These are phyloP conservation scores for Mollisiaceae sp. DNA, from an alignment of 2,329 filamentous ascomycete species.

Conservation along the genomic window DNA sequence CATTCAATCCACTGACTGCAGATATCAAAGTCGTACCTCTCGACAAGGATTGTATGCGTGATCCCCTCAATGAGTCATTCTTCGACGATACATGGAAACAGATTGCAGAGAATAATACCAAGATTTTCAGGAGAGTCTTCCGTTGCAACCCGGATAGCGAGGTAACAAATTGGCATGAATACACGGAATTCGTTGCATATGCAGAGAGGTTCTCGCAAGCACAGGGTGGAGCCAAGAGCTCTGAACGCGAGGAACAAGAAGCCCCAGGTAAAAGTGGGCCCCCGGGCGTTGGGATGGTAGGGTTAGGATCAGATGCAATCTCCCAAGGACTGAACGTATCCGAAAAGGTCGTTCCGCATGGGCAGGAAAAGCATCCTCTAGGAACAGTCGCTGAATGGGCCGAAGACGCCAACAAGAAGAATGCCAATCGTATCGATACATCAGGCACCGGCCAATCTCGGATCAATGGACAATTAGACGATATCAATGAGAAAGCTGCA, in stretches of 20 bases:
- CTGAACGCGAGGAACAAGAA: conserved; percentile 41
- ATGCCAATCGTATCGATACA: conserved; percentile 29
- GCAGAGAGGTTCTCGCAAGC: conserved; percentile 69
- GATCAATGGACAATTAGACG: conserved; percentile 33
- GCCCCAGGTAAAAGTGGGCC: conserved; percentile 40
- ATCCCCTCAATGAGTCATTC: conserved; percentile 83
- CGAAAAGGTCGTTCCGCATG: conserved; percentile 35
- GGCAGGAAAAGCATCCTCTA: conserved; percentile 31
- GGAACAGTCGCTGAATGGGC: conserved; percentile 39
- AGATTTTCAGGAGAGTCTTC: conserved; percentile 91
- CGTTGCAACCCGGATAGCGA: conserved; percentile 96
- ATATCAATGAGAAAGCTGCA: conserved; percentile 35
- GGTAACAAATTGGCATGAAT: conserved; percentile 91
- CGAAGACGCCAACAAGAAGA: conserved; percentile 33
- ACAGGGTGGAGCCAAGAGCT: conserved; percentile 43
- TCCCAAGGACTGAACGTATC: conserved; percentile 31
- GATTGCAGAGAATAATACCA: conserved; percentile 92
- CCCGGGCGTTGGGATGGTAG: conserved; percentile 31
- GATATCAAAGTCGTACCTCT: conserved; percentile 78
- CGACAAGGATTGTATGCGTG: conserved; percentile 91
- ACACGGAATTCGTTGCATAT: conserved; percentile 66
- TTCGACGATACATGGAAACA: conserved; percentile 87
- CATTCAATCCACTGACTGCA: conserved; percentile 59
- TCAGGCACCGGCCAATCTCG: conserved; percentile 25
- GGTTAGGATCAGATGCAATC: conserved; percentile 21